Evolutionary conservation across 257 asterid species (phyloP).

Genomic region (Gardenia jasminoides): DNA sequence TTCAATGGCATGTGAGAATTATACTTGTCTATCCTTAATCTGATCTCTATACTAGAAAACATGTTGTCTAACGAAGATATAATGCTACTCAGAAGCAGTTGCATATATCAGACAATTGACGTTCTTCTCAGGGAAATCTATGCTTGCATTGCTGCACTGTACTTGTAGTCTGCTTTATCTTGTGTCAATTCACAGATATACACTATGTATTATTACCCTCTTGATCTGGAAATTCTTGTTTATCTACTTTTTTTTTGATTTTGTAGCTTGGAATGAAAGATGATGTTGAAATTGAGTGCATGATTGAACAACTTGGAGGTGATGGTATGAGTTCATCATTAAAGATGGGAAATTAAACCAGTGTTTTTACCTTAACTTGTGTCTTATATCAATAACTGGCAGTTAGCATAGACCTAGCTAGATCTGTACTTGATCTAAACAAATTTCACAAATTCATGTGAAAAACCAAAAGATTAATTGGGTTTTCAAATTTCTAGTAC

Average conservation of each 20-base stretch:
- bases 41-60: too few relatives aligned
- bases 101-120: background rate
- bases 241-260: background rate
- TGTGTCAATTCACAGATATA: background rate
- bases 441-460: background rate
- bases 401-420: background rate
- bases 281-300: background rate
- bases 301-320: conserved; percentile 8
- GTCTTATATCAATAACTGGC: background rate
- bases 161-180: background rate
- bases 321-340: background rate
- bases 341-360: background rate
- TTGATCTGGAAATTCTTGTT: background rate
- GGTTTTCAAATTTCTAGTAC: background rate
- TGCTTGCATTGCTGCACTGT: background rate
- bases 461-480: background rate
- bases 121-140: background rate
- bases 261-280: conserved; percentile 7
- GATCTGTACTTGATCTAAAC: background rate
- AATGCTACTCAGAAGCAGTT: background rate
- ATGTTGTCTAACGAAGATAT: too few relatives aligned
- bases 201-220: background rate
- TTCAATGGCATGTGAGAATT: too few relatives aligned
- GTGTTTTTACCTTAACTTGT: background rate
- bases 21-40: too few relatives aligned